Conservation (phyloP, 495 filamentous ascomycete genomes). For the Hypoxylon trugodes region DNA sequence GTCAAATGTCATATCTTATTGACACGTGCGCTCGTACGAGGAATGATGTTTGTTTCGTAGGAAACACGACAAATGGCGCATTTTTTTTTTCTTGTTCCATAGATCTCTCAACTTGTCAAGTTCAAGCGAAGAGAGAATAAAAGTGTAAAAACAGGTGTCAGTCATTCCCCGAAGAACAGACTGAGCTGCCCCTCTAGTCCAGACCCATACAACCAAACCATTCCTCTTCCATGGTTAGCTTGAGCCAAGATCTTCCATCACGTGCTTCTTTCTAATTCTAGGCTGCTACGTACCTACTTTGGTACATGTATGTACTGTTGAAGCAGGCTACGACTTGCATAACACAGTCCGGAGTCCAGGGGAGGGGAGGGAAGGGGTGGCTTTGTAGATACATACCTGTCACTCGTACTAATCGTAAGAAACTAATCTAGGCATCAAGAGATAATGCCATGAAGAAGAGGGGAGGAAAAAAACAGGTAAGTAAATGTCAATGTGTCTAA, state of each 20-base stretch:
- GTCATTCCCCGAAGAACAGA: too few species aligned
- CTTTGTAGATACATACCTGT: too few species aligned
- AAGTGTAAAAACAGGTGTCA: conserved; percentile 31
- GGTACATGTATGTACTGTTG: too few species aligned
- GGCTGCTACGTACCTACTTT: too few species aligned
- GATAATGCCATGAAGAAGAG: background rate
- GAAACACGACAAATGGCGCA: conserved; percentile 14
- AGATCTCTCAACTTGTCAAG: background rate
- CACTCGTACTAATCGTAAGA: too few species aligned
- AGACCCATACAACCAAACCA: too few species aligned
- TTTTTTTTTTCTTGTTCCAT: background rate
- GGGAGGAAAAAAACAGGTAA: conserved; percentile 8
- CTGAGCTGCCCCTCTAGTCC: too few species aligned
- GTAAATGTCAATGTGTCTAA: background rate
- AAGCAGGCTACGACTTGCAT: too few species aligned
- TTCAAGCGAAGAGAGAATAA: background rate
- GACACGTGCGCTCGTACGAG: conserved; percentile 12
- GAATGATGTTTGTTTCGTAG: conserved; percentile 3
- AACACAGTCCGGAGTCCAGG: too few species aligned
- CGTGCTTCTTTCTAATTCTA: conserved; percentile 12
- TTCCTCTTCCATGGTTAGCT: conserved; percentile 14
- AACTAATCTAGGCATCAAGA: conserved; percentile 16
- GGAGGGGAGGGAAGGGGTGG: too few species aligned
- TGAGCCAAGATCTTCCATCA: conserved; percentile 17
- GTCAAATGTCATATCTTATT: background rate